Evolutionary conservation across 148 eudicot species (phyloP).

Genomic region (Rheum nobile): DNA sequence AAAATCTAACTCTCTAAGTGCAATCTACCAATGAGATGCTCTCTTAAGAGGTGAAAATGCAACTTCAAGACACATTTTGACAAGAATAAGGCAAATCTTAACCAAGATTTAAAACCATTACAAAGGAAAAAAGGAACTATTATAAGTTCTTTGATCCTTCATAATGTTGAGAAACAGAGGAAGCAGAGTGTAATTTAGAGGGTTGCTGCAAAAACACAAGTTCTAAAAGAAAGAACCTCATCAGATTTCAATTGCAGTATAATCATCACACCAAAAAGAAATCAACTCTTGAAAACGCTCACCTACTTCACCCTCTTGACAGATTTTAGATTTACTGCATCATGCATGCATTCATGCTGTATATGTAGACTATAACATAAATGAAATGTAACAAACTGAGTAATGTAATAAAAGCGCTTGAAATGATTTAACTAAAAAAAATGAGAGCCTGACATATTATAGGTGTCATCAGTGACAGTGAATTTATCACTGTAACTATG

Average conservation of each 20-base stretch:
- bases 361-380: neutral
- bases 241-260: neutral
- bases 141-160: neutral
- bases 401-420: neutral
- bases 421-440: neutral
- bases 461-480: neutral
- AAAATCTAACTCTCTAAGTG: neutral
- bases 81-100: neutral
- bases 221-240: neutral
- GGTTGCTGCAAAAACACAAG: too few species aligned
- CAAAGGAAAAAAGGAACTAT: neutral
- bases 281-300: neutral
- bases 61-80: neutral
- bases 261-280: neutral
- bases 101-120: neutral
- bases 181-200: neutral
- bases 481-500: neutral
- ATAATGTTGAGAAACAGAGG: neutral
- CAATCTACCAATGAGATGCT: neutral
- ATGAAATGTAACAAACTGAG: constrained; percentile 5
- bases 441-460: neutral
- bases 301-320: neutral
- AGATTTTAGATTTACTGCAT: neutral
- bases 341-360: neutral
- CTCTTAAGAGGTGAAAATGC: neutral